phyloP scores from a whole-genome alignment of 768 basidiomycete species.

The Lepiota venenata region DNA sequence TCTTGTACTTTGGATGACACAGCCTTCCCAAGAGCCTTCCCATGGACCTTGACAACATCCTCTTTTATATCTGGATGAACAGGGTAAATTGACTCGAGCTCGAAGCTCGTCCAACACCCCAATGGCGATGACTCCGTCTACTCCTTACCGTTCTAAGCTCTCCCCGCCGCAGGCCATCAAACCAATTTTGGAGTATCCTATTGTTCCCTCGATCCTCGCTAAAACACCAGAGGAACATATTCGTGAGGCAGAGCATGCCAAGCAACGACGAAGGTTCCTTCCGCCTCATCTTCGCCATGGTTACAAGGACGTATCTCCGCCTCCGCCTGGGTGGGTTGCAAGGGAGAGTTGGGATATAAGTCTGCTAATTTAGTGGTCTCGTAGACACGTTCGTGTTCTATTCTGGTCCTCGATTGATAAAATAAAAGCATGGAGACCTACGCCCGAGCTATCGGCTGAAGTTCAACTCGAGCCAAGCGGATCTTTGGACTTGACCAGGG shows the following conservation, averaged over 20 bases:
- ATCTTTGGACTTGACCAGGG: constrained; percentile 1
- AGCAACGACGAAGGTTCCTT: neutral
- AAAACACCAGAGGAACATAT: constrained; percentile 9
- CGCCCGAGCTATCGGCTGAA: constrained; percentile 4
- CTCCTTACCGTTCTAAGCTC: constrained; percentile 7
- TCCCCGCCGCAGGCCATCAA: neutral
- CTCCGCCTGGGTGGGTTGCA: constrained; percentile 3
- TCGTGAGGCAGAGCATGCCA: constrained; percentile 2
- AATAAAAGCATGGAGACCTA: neutral
- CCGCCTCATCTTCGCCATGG: constrained; percentile 1
- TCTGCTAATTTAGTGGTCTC: neutral
- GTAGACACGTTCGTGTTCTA: constrained; percentile 3
- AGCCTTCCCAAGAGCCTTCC: neutral
- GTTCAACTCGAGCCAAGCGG: constrained; percentile 5
- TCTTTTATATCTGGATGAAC: constrained; percentile 1
- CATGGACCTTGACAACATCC: neutral
- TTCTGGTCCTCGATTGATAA: constrained; percentile 10
- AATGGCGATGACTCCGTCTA: neutral
- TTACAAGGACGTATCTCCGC: neutral
- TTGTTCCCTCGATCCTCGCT: neutral
- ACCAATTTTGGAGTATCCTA: neutral
- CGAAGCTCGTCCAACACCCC: neutral
- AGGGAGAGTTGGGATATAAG: neutral
- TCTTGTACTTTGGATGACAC: neutral
- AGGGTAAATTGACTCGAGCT: constrained; percentile 7